Base-by-base conservation (phyloP, 2,329 filamentous ascomycete species). In the Colletotrichum sidae region DNA sequence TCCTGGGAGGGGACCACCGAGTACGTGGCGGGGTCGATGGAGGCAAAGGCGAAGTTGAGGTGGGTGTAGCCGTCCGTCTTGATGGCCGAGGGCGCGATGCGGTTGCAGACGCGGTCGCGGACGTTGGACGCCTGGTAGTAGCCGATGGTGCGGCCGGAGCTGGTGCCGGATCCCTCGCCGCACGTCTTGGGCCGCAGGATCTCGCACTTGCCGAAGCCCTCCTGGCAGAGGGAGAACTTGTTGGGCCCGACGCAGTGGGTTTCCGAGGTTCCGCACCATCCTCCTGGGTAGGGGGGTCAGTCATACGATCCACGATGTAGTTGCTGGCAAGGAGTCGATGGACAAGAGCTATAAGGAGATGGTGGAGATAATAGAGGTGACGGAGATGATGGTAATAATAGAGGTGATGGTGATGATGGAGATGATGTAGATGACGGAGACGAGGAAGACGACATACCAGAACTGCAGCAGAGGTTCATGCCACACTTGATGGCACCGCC, bases 1-100 rank as follows among this genome's bases (percentile, higher is more conserved):
- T 15, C 12, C 2, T 56, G 37, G 10, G 17, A 11, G 15, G 54
- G 41, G 4, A 25, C 10, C 6, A 56, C 37, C 0, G 13, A 8
- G 13, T 47, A 56, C 3, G 13, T 47, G 4, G 11, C 37, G 0
- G 80, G 76, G 52, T 82, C 73, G 54, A 84, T 76, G 17, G 74
- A 76, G 1, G 75, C 79, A 63, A 83, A 84, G 0, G 80, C 77
- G 56, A 72, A 77, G 65, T 77, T 77, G 55, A 78, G 6, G 35
- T 69, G 66, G 4, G 68, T 69, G 49, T 63, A 59, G 33, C 65
- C 53, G 13, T 7, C 9, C 15, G 41, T 47, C 12, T 75, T 71
- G 55, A 82, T 76, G 13, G 79, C 70, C 1, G 51, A 44, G 0
- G 78, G 76, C 6, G 50, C 59, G 7, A 79, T 69, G 2, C 55